phyloP scores from a whole-genome alignment of 2,329 filamentous ascomycete genomes.

The Colletotrichum cordylinicola region DNA sequence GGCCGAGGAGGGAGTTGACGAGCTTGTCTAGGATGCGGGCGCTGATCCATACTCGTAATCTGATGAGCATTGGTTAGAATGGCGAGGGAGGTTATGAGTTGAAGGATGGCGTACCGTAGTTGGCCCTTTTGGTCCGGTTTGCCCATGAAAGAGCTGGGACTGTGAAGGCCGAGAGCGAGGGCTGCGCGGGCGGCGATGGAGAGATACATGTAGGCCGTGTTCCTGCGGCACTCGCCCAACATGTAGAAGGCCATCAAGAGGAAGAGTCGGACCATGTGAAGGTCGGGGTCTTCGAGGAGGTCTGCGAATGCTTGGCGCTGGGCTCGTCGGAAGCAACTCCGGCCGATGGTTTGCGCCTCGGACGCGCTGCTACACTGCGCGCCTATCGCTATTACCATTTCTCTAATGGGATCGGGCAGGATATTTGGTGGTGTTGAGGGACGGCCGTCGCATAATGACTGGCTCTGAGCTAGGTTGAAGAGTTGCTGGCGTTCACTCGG shows the following conservation, averaged over 20 bases:
- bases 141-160: constrained; percentile 23
- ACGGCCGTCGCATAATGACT: background rate
- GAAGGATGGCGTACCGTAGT: background rate
- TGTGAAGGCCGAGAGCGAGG: constrained; percentile 61
- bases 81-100: accelerated
- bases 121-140: background rate
- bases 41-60: background rate
- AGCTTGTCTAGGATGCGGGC: background rate
- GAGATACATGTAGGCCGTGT: constrained; percentile 67
- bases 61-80: accelerated
- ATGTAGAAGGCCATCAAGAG: constrained; percentile 66
- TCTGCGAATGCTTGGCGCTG: constrained; percentile 53
- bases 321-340: constrained; percentile 51
- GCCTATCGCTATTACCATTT: background rate
- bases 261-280: constrained; percentile 59
- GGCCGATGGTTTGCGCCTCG: constrained; percentile 31
- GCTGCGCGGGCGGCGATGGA: constrained; percentile 64
- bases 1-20: background rate
- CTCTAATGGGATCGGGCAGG: accelerated
- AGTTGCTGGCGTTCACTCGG: background rate
- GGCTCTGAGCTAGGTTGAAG: background rate
- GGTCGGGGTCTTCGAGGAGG: constrained; percentile 59
- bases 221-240: constrained; percentile 62
- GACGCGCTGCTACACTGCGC: constrained; percentile 26
- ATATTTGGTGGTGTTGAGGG: background rate